Evolutionary conservation across 768 basidiomycete genomes (phyloP).

Genomic region (Hydnum rufescens): DNA sequence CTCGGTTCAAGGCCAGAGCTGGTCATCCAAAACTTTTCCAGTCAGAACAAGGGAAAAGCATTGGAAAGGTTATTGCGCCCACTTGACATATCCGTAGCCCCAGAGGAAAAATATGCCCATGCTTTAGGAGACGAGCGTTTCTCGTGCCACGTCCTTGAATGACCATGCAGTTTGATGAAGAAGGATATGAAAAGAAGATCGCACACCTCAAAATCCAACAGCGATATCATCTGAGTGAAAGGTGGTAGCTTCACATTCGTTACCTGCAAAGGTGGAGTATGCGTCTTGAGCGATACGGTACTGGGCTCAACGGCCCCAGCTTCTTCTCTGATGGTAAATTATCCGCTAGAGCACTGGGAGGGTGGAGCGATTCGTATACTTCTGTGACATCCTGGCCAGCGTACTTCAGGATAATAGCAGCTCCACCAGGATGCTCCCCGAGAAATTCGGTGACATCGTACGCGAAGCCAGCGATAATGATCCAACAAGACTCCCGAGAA

Average conservation of each 20-base stretch:
- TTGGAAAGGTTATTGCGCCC: background rate
- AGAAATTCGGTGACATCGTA: constrained; percentile 10
- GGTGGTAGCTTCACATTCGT: background rate
- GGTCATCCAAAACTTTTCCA: background rate
- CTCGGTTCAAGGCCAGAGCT: background rate
- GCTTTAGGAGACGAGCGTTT: background rate
- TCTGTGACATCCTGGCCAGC: constrained; percentile 58
- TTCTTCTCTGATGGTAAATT: constrained; percentile 51
- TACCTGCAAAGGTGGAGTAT: background rate
- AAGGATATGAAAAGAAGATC: background rate
- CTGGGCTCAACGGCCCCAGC: constrained; percentile 41
- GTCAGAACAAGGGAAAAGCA: background rate
- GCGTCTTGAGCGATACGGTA: constrained; percentile 1
- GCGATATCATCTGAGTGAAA: background rate
- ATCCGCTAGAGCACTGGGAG: constrained; percentile 57
- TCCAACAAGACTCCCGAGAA: constrained; percentile 8
- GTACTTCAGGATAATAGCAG: constrained; percentile 61
- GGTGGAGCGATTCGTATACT: constrained; percentile 66
- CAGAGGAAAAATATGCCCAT: constrained; percentile 4
- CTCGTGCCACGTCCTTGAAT: background rate
- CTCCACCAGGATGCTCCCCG: constrained; percentile 66
- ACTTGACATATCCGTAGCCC: background rate
- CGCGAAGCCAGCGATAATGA: constrained; percentile 7
- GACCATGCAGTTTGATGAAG: background rate
- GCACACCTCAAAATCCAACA: constrained; percentile 2